These are phyloP conservation scores for Rhypophila decipiens DNA, from an alignment of 495 filamentous ascomycete genomes.

Conservation along the genomic window DNA sequence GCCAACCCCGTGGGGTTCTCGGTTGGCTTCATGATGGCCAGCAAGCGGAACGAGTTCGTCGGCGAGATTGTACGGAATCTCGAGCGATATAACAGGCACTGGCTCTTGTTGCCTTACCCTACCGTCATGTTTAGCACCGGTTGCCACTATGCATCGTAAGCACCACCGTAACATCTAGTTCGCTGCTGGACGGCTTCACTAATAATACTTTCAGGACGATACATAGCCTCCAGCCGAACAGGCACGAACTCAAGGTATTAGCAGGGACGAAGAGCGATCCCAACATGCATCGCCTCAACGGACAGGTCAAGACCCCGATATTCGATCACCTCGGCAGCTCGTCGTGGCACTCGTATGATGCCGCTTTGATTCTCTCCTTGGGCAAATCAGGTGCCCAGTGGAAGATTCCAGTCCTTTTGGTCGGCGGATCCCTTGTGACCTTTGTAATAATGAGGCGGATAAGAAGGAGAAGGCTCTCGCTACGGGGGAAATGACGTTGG, in stretches of 20 bases:
- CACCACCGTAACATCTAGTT: not conserved
- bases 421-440: not conserved
- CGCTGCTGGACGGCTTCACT: not conserved
- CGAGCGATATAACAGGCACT: constrained; percentile 26
- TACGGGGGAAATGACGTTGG: not conserved
- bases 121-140: constrained; percentile 42
- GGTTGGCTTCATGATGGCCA: constrained; percentile 40
- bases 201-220: constrained; percentile 16
- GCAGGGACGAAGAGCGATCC: constrained; percentile 22
- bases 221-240: constrained; percentile 26
- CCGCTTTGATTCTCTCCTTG: constrained; percentile 21
- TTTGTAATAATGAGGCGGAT: constrained; percentile 9
- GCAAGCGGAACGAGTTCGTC: constrained; percentile 26
- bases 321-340: constrained; percentile 42
- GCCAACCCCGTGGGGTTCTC: constrained; percentile 35
- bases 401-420: constrained; percentile 5
- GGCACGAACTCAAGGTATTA: constrained; percentile 31
- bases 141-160: constrained; percentile 36
- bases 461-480: constrained; percentile 6
- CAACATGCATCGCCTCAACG: constrained; percentile 36
- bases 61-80: constrained; percentile 26
- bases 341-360: constrained; percentile 41
- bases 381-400: constrained; percentile 11
- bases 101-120: constrained; percentile 35
- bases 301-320: constrained; percentile 35